A percentile compares a stretch with the other conserved stretches of the same genome.
These are phyloP conservation scores for Phytophthora hybrid DNA, from an alignment of 352 stramenopile genomes.

Conservation along the genomic window DNA sequence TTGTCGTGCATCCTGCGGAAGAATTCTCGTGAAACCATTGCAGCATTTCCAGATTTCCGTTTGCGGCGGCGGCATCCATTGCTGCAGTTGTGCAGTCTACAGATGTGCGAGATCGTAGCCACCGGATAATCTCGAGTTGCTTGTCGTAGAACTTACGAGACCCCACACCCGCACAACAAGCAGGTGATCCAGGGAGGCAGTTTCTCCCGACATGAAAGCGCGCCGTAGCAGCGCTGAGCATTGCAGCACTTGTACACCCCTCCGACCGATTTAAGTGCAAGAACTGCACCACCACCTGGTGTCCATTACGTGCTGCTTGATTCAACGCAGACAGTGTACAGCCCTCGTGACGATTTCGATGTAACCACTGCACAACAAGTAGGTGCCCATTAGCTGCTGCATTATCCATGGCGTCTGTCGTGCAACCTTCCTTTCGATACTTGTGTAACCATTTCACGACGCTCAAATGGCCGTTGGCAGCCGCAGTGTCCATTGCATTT, in stretches of 20 bases:
- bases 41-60: not conserved
- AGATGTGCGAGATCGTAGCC: not conserved
- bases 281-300: not conserved
- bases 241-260: not conserved
- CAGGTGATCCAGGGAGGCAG: not conserved
- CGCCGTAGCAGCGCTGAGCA: not conserved
- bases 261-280: not conserved
- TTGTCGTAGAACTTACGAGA: not conserved
- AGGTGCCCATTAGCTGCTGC: not conserved
- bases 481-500: not conserved
- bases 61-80: not conserved
- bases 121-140: not conserved
- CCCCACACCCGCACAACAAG: not conserved
- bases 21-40: not conserved
- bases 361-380: not conserved
- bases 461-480: not conserved
- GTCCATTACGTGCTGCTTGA: not conserved
- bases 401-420: not conserved
- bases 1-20: too few relatives aligned
- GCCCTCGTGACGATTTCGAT: not conserved
- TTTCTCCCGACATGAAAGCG: too few relatives aligned
- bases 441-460: constrained; percentile 4
- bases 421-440: not conserved
- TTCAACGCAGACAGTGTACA: not conserved
- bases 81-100: not conserved